These are phyloP conservation scores for Kodamaea alishanica DNA, from an alignment of 1,139 yeast genomes.

Conservation along the genomic window DNA sequence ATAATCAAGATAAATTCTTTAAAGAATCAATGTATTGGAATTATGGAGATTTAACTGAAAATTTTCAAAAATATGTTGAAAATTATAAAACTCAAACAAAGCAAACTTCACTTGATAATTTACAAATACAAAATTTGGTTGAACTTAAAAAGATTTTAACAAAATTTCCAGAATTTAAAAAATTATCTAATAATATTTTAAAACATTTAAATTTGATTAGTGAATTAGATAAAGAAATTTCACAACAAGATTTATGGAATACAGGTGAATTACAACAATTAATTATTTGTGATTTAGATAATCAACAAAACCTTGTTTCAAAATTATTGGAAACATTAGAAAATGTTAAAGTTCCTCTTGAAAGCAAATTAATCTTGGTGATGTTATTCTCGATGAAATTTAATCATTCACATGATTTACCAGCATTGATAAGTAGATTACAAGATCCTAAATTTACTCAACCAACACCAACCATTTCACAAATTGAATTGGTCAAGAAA, in stretches of 20 bases:
- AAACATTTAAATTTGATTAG: conserved; percentile 89
- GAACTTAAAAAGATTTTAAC: conserved; percentile 90
- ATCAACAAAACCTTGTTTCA: conserved; percentile 26
- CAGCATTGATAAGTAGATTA: conserved; percentile 25
- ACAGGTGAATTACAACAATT: conserved; percentile 89
- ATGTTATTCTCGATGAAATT: conserved; percentile 72
- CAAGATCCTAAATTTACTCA: conserved; percentile 26
- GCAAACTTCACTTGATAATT: conserved; percentile 53
- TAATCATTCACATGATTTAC: conserved; percentile 24
- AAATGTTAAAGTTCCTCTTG: conserved; percentile 23
- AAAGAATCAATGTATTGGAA: conserved; percentile 78
- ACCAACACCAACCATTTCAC: conserved; percentile 34
- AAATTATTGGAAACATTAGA: conserved; percentile 28
- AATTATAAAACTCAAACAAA: conserved; percentile 80
- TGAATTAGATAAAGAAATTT: conserved; percentile 73
- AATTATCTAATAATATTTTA: conserved; percentile 82
- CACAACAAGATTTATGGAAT: conserved; percentile 65
- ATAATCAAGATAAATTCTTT: conserved; percentile 67
- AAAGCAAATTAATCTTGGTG: conserved; percentile 48
- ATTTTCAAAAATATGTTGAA: conserved; percentile 79
- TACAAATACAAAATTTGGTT: conserved; percentile 64
- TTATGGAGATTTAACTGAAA: conserved; percentile 92
- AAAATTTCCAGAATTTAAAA: conserved; percentile 89
- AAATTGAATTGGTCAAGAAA: conserved; percentile 29
- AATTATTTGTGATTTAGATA: conserved; percentile 59